Conservation (phyloP, 2,329 filamentous ascomycete genomes). For the Phyllosticta citrichinensis region DNA sequence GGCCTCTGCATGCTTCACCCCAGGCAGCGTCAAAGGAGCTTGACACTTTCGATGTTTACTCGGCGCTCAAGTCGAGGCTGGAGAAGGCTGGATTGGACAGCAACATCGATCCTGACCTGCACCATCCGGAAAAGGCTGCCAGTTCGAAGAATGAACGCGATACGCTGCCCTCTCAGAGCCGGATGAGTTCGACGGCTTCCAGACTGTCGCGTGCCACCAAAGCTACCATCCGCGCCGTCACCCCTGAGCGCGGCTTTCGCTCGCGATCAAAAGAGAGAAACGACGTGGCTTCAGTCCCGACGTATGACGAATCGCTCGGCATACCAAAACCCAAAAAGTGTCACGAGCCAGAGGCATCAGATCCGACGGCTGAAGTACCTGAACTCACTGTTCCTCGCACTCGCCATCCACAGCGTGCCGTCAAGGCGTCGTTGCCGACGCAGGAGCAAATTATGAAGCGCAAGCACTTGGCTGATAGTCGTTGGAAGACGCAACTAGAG, state of each 20-base stretch:
- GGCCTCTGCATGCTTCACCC: conserved; percentile 9
- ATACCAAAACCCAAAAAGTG: not conserved
- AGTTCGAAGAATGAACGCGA: not conserved
- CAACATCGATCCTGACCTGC: not conserved
- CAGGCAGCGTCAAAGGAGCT: conserved; percentile 13
- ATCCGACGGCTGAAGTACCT: not conserved
- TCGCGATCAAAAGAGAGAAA: not conserved
- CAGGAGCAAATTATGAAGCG: conserved; percentile 30
- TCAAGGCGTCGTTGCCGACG: conserved; percentile 21
- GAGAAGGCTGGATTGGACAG: conserved; percentile 22
- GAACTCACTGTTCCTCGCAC: conserved; percentile 6
- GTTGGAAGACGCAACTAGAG: conserved; percentile 34
- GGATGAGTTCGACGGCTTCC: conserved; percentile 5
- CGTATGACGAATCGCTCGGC: not conserved
- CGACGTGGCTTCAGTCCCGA: not conserved
- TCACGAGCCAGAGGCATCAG: not conserved
- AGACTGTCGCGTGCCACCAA: conserved; percentile 19
- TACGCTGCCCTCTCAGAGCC: conserved; percentile 8
- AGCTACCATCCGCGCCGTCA: conserved; percentile 29
- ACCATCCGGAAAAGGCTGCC: not conserved
- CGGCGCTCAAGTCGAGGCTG: conserved; percentile 51
- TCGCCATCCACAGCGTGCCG: conserved; percentile 2
- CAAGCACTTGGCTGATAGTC: conserved; percentile 27
- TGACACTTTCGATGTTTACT: conserved; percentile 38
- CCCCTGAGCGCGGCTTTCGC: conserved; percentile 14